Evolutionary conservation across 345 rosid species (phyloP), one percentile per base, ranked within the genome.

Genomic region (Murraya paniculata): DNA sequence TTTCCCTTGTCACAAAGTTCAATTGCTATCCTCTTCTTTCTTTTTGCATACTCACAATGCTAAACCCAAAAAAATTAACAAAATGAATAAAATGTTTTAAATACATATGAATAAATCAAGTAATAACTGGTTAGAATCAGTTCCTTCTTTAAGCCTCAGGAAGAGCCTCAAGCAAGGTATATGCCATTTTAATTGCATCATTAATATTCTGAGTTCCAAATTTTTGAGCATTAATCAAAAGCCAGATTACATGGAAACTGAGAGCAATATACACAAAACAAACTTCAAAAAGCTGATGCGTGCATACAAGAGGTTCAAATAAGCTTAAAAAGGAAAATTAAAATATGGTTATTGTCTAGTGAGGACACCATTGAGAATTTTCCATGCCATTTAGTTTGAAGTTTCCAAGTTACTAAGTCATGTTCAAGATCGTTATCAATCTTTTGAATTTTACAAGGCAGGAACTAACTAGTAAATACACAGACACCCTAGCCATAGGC

Each of bases 1-100:
- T 91, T 94, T 85, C 90, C 98, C 87, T 90, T 94, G 88, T 96
- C 98, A 48, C 89, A 85, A 39, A 96, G 94, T 81, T 90, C 86
- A 73, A 39, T 82, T 72, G 97, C 84, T 62, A 94, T 79, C 80
- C 83, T 85, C 90, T 92, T 94, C 89, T 92, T 96, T 83, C 83
- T 83, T 82, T 96, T 91, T 45, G 97, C 90, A 86, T 80, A 94
- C 78, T 87, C 91, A 77, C 81, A 88, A 86, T 94, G 98, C 99
- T 96, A 78, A 56, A 83, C 81, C 81, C 75, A 71, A 65, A 71
- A 68, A 71, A 56, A 24, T 71, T 45, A 38, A 81, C 59, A 81
- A 72, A 82, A 68, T 65, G 82, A 79, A 68, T 50, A 36, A 65
- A 64, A 80, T 39, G 45, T 62, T 31, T 48, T 79, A 41, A 78